Base-by-base conservation (phyloP, 1,284 basidiomycete species). In the Ustilago hordei region DNA sequence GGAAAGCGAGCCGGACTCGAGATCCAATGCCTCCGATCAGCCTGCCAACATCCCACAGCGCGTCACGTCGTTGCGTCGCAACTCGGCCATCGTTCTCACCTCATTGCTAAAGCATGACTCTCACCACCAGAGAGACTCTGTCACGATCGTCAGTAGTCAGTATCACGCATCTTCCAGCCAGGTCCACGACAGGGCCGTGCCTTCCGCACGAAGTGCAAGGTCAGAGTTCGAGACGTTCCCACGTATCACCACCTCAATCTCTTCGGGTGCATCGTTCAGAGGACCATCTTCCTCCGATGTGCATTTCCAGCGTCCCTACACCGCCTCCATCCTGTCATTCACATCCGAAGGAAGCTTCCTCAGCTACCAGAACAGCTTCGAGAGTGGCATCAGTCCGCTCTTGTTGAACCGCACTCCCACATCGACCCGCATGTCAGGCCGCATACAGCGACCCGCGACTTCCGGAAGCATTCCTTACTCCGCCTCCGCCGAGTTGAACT, bases 331-430 rank as follows among this genome's bases (percentile, higher is more conserved):
- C 31, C 57, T 74, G 8, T 68, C 72, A n/a, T 74, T 64, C 19
- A 62, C 60, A 7, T 71, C 71, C 2, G 69, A 69, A 2, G 34
- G 59, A 31, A 77, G 69, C 50, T 66, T 69, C 31, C 62, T 56
- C 35, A 72, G 75, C 66, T 59, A 66, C 54, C 69, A 77, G 39
- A 59, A 72, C 39, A 72, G 69, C 56, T 60, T 77, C 17, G 75
- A 77, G 38, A 72, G 75, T 54, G 69, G 60, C n/a, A 61, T 63
- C 34, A 66, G 60, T 38, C 68, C 75, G n/a, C 70, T 73, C 38
- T 47, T 75, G 41, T 41, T 63, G 50, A 60, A 57, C 31, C 41
- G 48, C 19, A 28, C 57, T 4, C 48, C 58, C 36, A n/a, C 54
- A 19, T 39, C 58, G 7, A 36, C 39, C 43, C 61, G 61, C 3